Evolutionary conservation across 1,139 yeast species (phyloP).

Genomic region (Kurtzmaniella quercitrusa): DNA sequence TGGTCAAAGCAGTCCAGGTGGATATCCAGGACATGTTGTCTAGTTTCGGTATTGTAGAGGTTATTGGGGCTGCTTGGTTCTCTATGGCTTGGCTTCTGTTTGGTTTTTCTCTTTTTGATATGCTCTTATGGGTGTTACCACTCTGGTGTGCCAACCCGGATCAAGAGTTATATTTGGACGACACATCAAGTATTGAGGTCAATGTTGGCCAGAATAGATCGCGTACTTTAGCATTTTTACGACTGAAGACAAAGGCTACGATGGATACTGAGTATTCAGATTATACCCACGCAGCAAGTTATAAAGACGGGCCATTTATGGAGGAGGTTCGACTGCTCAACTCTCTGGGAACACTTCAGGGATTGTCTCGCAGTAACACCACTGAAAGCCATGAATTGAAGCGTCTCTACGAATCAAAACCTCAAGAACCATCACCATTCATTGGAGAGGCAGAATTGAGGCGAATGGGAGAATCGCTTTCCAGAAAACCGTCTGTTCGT

Average conservation of each 20-base stretch:
- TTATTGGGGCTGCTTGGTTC: slow-evolving; percentile 40
- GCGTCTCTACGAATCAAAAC: neutral
- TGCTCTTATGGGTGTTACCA: slow-evolving; percentile 36
- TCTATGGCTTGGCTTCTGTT: slow-evolving; percentile 33
- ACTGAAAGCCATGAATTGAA: neutral
- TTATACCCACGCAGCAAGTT: neutral
- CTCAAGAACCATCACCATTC: neutral
- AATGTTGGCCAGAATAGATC: neutral
- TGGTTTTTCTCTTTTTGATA: slow-evolving; percentile 19
- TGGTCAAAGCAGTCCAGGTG: slow-evolving; percentile 19
- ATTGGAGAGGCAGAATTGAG: slow-evolving; percentile 24
- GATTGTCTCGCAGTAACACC: neutral
- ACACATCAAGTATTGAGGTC: slow-evolving; percentile 7
- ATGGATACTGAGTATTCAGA: neutral
- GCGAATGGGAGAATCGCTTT: slow-evolving; percentile 29
- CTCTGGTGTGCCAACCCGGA: slow-evolving; percentile 44
- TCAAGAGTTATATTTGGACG: slow-evolving; percentile 19
- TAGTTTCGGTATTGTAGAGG: slow-evolving; percentile 41
- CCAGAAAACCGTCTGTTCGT: slow-evolving; percentile 24
- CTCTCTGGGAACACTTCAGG: neutral
- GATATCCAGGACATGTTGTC: slow-evolving; percentile 33
- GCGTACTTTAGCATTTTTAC: neutral
- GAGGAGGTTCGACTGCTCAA: neutral
- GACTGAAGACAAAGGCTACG: neutral
- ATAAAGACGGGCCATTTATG: neutral